Conservation (phyloP, 2,329 filamentous ascomycete species). For the Grosmannia penicillata region DNA sequence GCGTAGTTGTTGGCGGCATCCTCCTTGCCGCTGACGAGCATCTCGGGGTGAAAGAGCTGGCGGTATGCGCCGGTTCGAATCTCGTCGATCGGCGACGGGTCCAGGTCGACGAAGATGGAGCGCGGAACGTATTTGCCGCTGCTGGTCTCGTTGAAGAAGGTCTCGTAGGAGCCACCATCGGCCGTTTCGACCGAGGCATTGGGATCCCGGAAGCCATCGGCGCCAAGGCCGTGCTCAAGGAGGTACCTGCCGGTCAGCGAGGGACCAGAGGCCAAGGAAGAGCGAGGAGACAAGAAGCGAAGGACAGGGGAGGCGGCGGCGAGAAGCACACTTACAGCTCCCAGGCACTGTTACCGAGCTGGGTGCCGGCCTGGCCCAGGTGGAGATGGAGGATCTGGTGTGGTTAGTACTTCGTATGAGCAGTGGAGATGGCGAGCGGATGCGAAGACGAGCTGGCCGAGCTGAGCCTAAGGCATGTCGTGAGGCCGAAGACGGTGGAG, state of each 20-base stretch:
- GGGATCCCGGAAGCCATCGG: slow-evolving; percentile 49
- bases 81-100: slow-evolving; percentile 60
- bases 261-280: slow-evolving; percentile 10
- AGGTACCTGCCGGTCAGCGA: slow-evolving; percentile 41
- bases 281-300: not conserved
- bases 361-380: slow-evolving; percentile 54
- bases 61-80: slow-evolving; percentile 55
- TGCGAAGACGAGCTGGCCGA: not conserved
- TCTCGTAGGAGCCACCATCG: slow-evolving; percentile 53
- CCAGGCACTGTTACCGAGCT: slow-evolving; percentile 64
- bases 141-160: slow-evolving; percentile 61
- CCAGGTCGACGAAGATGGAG: slow-evolving; percentile 58
- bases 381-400: slow-evolving; percentile 47
- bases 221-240: slow-evolving; percentile 55
- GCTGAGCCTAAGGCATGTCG: too few relatives aligned
- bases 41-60: slow-evolving; percentile 58
- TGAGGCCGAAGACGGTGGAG: not conserved
- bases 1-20: slow-evolving; percentile 68
- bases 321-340: slow-evolving; percentile 43
- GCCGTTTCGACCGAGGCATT: slow-evolving; percentile 37
- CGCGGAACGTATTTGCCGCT: slow-evolving; percentile 58
- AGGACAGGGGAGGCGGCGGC: not conserved
- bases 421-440: not conserved
- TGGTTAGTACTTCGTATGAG: not conserved
- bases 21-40: slow-evolving; percentile 60